Evolutionary conservation across 352 stramenopile species (phyloP), one percentile per base, ranked within the genome.

Genomic region (Blastocystis hominis): DNA sequence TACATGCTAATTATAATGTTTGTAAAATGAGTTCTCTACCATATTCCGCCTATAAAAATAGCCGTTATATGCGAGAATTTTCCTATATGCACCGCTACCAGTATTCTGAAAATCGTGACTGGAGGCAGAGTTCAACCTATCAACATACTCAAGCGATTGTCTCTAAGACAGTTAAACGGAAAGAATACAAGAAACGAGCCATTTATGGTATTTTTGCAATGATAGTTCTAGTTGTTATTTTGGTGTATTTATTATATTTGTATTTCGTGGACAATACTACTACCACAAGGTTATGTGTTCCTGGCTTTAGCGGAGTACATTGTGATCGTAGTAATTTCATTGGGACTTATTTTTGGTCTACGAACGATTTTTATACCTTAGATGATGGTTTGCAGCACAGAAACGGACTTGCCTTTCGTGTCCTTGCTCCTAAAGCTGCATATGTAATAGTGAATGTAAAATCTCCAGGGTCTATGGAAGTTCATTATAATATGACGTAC

Each of bases 281-380:
- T 44, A 20, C 20, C 9, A 13, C n/a, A 46, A 17, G 30, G 10
- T 7, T 46, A 9, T 80, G 70, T 20, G 70, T 80, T 30, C 70
- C 70, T 17, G 70, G 70, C 9, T 80, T 80, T 64, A 13, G 10
- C 13, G 70, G 70, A 64, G 20, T 38, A 3, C 44, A 20, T 64
- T 80, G 70, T 62, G 70, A 80, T 24, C 15, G 47, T 20, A 80
- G 15, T 46, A 38, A 80, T 38, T 80, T 80, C 30, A 46, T 80
- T 13, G 70, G 70, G 10, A 80, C 70, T 15, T 66, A 80, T 62
- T 10, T 9, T 6, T 80, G 70, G 70, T 63, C 40, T 42, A 64
- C 70, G 15, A 38, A 6, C 38, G 24, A 66, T 4, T 80, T 63
- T 38, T 80, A 80, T 20, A 66, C 15, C 9, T 40, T 80, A 34